Evolutionary conservation across 768 basidiomycete genomes (phyloP), one percentile per base, ranked within the genome.

Genomic region (Gelatoporia subvermispora): DNA sequence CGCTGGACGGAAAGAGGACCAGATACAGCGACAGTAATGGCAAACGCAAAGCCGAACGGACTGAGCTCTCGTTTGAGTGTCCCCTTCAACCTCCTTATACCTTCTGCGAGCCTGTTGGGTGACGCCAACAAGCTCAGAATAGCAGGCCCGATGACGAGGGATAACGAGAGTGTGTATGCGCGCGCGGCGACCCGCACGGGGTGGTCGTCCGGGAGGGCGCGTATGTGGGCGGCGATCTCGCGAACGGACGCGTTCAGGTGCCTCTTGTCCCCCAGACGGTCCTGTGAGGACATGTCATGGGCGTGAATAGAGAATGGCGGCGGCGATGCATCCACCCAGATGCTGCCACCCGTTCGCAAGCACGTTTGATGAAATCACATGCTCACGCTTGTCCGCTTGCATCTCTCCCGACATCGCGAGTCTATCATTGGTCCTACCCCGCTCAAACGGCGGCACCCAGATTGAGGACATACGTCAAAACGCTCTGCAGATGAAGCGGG

Each of bases 161-260:
- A 81, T 8, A 86, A 68, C 0, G 78, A 73, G 9, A 90, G 75
- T 3, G 70, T 72, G 64, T 88, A 90, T 0, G 88, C 84, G 54
- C 87, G 75, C 24, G 84, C 60, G 1, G 82, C 74, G 36, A 86
- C 69, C 46, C 79, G 81, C 13, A 71, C 55, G 2, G 82, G 80
- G 57, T 85, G 81, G 28, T 67, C 59, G 47, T 60, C 51, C n/a
- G 61, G 58, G 23, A 60, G 38, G 11, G 53, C 31, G 41, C 59
- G 61, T 21, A 60, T 48, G 43, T 45, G 56, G 44, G 58, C 57
- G 13, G 45, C 55, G 21, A 53, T 44, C 28, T 31, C 37, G 43
- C 58, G 54, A 4, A 52, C 48, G 21, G 45, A 48, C 21, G 48
- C 7, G 28, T 31, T 13, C 7, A 31, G 28, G 28, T 31, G 28